Base-by-base conservation (phyloP, 192 early-diverging fungal genomes). In the Coemansia sp. region DNA sequence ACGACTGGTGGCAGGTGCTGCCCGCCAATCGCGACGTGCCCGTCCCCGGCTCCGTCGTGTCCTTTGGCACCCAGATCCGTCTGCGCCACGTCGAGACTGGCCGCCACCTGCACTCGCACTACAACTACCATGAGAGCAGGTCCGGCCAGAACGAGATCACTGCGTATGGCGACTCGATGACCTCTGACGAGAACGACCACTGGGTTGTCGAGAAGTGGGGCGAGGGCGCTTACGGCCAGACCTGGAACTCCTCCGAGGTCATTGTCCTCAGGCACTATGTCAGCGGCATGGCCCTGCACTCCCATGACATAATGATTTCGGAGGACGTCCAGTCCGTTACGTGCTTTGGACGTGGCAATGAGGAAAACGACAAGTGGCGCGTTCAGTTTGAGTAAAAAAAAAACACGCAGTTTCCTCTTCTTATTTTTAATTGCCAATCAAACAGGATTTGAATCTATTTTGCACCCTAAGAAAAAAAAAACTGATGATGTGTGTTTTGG, bases 101-200 rank as follows among this genome's bases (percentile, higher is more conserved):
- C 9, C 48, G 62, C 17, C 82, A 86, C 54, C 39, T 86, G 42
- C 84, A 85, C 57, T 86, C 84, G 43, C 84, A 86, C 73, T 70
- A 67, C 19, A 77, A 70, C 53, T 74, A 67, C 62, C 60, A 29
- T 17, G 72, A 75, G 36, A 70, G 83, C 15, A 57, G 44, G 37
- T 82, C 80, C 12, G 76, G 76, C 21, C 84, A 86, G 66, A 83
- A 86, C 59, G 84, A 86, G 67, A 76, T 80, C 15, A 82, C 82
- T 8, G 80, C 73, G 14, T 83, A 68, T 53, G 84, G 84, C 32
- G 72, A 84, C 55, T 70, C 81, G 42, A 27, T 54, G 21, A 35
- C 36, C n/a, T 80, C 68, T 12, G 84, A 86, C 41, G 65, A 79
- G 57, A 86, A 86, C 62, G 84, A 86, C 57, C 70, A 84, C 32